Evolutionary conservation across 352 stramenopile genomes (phyloP).

Genomic region (Phytophthora tubulina): DNA sequence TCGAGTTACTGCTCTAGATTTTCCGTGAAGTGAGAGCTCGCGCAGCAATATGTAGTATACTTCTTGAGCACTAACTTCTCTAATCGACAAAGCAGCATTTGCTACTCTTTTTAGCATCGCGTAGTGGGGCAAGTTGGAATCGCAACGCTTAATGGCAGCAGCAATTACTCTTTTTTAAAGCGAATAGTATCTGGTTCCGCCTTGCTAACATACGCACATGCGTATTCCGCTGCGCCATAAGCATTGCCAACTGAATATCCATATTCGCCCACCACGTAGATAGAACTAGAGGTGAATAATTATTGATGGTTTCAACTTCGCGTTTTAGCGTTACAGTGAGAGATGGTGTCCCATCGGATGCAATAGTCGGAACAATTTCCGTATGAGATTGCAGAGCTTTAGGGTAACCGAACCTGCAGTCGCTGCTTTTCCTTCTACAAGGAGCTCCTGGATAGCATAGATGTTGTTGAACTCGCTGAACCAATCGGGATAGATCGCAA

Average conservation of each 20-base stretch:
- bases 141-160: slow-evolving; percentile 18
- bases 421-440: slow-evolving; percentile 10
- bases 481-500: slow-evolving; percentile 22
- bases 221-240: slow-evolving; percentile 38
- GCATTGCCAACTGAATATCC: slow-evolving; percentile 41
- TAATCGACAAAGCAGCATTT: background rate
- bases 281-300: background rate
- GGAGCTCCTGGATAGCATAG: slow-evolving; percentile 3
- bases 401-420: slow-evolving; percentile 9
- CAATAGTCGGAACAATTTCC: background rate
- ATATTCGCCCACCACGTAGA: slow-evolving; percentile 40
- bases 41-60: background rate
- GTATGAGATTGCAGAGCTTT: slow-evolving; percentile 6
- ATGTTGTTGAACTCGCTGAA: slow-evolving; percentile 27
- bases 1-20: slow-evolving; percentile 7
- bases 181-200: slow-evolving; percentile 1
- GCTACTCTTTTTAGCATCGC: background rate
- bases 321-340: slow-evolving; percentile 6
- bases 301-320: slow-evolving; percentile 1
- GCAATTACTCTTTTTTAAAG: slow-evolving; percentile 14
- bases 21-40: slow-evolving; percentile 6
- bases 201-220: slow-evolving; percentile 39
- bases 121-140: background rate
- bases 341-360: background rate
- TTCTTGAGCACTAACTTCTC: slow-evolving; percentile 7